Conservation (phyloP, 139 green algal species). For the Chlorella ohadii region DNA sequence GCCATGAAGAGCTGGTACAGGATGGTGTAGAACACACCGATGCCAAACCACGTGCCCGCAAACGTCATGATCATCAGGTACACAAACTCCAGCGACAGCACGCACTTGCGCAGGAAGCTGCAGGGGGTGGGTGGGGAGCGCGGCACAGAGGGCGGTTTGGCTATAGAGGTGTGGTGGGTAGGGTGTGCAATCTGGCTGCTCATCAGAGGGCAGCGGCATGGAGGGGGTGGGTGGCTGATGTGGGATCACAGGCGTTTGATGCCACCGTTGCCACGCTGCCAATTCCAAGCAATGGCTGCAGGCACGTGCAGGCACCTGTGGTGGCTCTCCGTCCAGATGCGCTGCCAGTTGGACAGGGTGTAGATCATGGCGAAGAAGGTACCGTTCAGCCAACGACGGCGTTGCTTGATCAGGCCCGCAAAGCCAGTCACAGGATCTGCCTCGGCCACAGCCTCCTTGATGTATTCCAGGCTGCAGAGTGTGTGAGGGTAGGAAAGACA, state of each 20-base stretch:
- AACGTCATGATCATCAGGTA: constrained; percentile 40
- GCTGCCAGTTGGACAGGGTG: constrained; percentile 46
- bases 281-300: neutral
- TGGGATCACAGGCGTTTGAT: no score
- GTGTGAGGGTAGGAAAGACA: neutral
- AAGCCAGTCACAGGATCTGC: constrained; percentile 50
- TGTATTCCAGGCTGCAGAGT: constrained; percentile 43
- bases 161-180: neutral
- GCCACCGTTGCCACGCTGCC: no score
- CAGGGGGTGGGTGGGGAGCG: neutral
- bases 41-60: constrained; percentile 41
- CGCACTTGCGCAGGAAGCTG: constrained; percentile 29
- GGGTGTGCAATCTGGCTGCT: neutral
- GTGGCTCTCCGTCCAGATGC: constrained; percentile 52
- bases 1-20: constrained; percentile 38
- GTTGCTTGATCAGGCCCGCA: constrained; percentile 52
- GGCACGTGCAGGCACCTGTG: constrained; percentile 30
- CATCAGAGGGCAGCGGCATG: neutral
- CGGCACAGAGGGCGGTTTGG: neutral
- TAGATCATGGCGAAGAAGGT: constrained; percentile 59
- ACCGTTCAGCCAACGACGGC: constrained; percentile 54
- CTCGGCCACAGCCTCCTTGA: constrained; percentile 57
- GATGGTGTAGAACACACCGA: constrained; percentile 52
- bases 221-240: neutral
- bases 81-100: constrained; percentile 41